Evolutionary conservation across 2,329 filamentous ascomycete genomes (phyloP), one percentile per base, ranked within the genome.

Genomic region (Apiospora phragmitis): DNA sequence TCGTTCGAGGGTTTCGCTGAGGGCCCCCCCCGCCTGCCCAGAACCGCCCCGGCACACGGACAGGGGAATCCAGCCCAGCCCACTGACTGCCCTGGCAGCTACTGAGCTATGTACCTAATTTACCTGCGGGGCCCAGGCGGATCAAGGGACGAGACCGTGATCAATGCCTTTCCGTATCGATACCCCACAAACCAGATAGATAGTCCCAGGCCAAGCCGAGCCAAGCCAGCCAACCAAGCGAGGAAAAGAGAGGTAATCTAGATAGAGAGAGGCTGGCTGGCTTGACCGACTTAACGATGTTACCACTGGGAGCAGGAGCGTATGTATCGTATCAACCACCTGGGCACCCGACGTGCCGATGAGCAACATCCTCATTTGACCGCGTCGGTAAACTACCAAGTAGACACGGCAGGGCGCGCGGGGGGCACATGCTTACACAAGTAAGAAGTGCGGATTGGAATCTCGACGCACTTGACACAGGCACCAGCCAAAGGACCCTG

Each of bases 401-500:
- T 24, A 49, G 47, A 12, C 21, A 49, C 14, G 24, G 21, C 49
- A 55, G 26, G 14, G 49, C 24, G 47, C 24, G 47, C 49, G 49
- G 24, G 29, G 24, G 26, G 26, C 18, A 38, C 55, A 35, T 62
- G 29, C 32, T n/a, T 62, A 62, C 55, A 35, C 29, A 62, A 35
- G 32, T 62, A 38, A 62, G 55, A 35, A 38, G 38, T 62, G 55
- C 55, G 55, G 55, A 41, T 41, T 11, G 38, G 55, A 29, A 62
- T 38, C 55, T 62, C 55, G 55, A 38, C 29, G 55, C 32, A 35
- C 55, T 62, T 62, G 32, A 62, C 29, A 62, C 55, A 62, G 55
- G 55, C 55, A 62, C 55, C 55, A 62, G 32, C 55, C 55, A 38
- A 62, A 62, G 55, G 32, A 62, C 55, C 55, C 55, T 62, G 55